Evolutionary conservation across 73 alveolate species (phyloP), one percentile per base, ranked within the genome.

Genomic region (Stentor roeselii): DNA sequence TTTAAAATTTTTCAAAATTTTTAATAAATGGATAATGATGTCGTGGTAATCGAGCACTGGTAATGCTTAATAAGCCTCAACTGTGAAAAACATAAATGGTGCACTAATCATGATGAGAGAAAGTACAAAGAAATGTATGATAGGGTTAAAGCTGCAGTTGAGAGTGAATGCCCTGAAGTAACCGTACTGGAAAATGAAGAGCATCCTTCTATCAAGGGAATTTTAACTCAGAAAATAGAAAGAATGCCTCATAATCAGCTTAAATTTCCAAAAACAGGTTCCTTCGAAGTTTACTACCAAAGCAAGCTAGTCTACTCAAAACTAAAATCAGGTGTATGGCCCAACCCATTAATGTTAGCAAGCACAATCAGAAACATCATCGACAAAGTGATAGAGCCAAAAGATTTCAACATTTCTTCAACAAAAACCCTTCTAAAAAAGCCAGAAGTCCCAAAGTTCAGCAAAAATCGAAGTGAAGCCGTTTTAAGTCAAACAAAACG

Each of bases 221-320:
- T 39, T 76, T 38, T 78, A 34, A 15, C 3, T 42, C 6, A n/a
- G 21, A 3, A n/a, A 42, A 2, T 31, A 31, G 86, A 31, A 39
- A 34, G 78, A 37, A 83, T 59, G n/a, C 75, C 83, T 32, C 83
- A 78, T 27, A 3, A 14, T 21, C n/a, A 30, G n/a, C 41, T 42
- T 21, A 83, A 60, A 15, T 87, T 87, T 41, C 92, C 92, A 50
- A 82, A 87, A 67, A 84, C 82, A 59, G 92, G 92, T 35, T 86
- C 92, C 27, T 87, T 87, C 30, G 92, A 87, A 59, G 89, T 87
- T 2, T 87, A 87, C 60, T 83, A 31, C 38, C 11, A 84, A 35
- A 42, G 83, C 31, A 60, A 82, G 35, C 75, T 82, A 2, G 36
- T 87, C 31, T 87, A 60, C 42, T 87, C 92, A 3, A 87, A 87